Conservation (phyloP, 2,329 filamentous ascomycete species). For the Alternaria sp. region DNA sequence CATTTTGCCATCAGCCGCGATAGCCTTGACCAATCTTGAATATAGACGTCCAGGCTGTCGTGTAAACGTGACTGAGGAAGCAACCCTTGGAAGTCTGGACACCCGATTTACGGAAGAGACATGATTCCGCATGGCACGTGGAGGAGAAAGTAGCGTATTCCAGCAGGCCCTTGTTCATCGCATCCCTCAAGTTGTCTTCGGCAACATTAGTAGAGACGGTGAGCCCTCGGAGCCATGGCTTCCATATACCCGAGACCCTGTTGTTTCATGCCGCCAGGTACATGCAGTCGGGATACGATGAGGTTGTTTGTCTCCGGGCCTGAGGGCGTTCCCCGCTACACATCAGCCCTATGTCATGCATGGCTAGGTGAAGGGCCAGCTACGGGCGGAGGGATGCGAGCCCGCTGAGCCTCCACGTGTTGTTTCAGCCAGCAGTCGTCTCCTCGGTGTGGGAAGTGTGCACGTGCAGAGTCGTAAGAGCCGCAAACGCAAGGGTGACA, state of each 20-base stretch:
- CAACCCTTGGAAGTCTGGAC: not conserved
- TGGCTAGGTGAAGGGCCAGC: not conserved
- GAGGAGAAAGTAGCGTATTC: not conserved
- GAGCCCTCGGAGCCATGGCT: not conserved
- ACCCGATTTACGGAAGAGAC: not conserved
- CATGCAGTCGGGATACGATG: not conserved
- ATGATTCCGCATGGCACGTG: not conserved
- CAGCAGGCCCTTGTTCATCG: not conserved
- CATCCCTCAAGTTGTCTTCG: not conserved
- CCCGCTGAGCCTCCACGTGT: conserved; percentile 11
- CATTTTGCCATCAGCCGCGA: not conserved
- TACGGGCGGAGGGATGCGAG: not conserved
- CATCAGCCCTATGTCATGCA: not conserved
- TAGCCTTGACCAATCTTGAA: not conserved
- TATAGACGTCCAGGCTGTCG: not conserved
- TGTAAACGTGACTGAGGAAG: not conserved
- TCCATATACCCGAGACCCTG: not conserved
- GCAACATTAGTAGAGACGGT: not conserved
- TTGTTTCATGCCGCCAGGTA: not conserved
- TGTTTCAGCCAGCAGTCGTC: conserved; percentile 6
- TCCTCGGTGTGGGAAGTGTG: not conserved
- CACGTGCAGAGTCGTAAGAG: not conserved
- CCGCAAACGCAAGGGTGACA: not conserved
- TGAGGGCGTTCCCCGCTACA: not conserved
- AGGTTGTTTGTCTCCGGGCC: not conserved